Conservation (phyloP, 257 asterid species). For the Lithospermum erythrorhizon region DNA sequence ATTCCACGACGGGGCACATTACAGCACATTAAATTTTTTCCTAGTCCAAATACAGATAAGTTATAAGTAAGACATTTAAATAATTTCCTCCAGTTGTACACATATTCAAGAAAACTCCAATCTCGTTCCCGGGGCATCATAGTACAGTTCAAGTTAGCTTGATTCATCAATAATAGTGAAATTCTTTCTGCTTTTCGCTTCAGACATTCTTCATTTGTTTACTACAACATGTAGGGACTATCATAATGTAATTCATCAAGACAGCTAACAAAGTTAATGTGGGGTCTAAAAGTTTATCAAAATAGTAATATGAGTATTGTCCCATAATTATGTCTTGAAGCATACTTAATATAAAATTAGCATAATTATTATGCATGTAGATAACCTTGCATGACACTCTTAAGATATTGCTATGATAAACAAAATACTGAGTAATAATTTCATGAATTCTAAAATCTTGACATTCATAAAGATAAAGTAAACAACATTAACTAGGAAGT, state of each 20-base stretch:
- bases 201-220: background rate
- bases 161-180: background rate
- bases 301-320: too few relatives aligned
- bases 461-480: too few relatives aligned
- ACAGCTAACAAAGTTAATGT: background rate
- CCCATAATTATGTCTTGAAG: too few relatives aligned
- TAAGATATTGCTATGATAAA: too few relatives aligned
- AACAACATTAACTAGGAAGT: too few relatives aligned
- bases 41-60: slow-evolving; percentile 14
- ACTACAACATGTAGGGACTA: background rate
- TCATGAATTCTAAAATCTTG: too few relatives aligned
- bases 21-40: background rate
- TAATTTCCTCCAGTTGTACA: slow-evolving; percentile 27
- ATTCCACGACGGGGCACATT: background rate
- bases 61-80: slow-evolving; percentile 27
- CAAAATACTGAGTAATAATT: too few relatives aligned
- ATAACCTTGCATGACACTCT: background rate
- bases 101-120: slow-evolving; percentile 20
- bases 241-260: background rate
- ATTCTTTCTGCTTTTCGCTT: slow-evolving; percentile 1
- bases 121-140: slow-evolving; percentile 12
- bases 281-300: background rate
- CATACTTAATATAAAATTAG: too few relatives aligned
- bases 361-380: background rate
- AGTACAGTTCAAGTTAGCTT: slow-evolving; percentile 7